Conservation (phyloP, 2,329 filamentous ascomycete species). For the Colletotrichum sp. region DNA sequence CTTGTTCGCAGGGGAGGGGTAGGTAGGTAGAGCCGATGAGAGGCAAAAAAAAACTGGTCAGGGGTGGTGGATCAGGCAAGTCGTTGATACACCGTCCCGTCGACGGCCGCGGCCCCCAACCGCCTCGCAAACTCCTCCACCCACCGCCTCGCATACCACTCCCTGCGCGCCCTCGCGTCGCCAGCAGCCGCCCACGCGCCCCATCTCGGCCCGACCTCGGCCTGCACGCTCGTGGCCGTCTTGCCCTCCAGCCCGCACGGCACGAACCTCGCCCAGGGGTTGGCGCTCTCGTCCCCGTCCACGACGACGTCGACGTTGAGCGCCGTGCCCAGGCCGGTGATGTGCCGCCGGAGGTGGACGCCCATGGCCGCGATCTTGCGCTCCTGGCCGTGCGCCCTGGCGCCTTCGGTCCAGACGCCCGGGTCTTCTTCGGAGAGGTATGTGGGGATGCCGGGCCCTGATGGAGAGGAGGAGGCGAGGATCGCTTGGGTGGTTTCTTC, state of each 20-base stretch:
- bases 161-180: neutral
- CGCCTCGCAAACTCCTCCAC: constrained; percentile 7
- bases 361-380: constrained; percentile 90
- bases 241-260: constrained; percentile 87
- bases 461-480: constrained; percentile 42
- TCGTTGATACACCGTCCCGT: neutral
- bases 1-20: neutral
- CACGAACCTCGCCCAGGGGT: constrained; percentile 76
- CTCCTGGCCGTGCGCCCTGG: constrained; percentile 34
- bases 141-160: constrained; percentile 16
- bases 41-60: neutral
- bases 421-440: constrained; percentile 73
- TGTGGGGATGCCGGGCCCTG: constrained; percentile 62
- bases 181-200: neutral
- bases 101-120: constrained; percentile 2
- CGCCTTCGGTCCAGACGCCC: constrained; percentile 75
- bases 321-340: constrained; percentile 85
- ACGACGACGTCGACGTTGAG: constrained; percentile 74
- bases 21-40: neutral
- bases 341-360: constrained; percentile 85
- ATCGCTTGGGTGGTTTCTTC: constrained; percentile 77
- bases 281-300: constrained; percentile 37
- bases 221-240: constrained; percentile 75
- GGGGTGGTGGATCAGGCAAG: neutral
- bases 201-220: constrained; percentile 44